Base-by-base conservation (phyloP, 768 basidiomycete species). In the Multifurca ochricompacta region DNA sequence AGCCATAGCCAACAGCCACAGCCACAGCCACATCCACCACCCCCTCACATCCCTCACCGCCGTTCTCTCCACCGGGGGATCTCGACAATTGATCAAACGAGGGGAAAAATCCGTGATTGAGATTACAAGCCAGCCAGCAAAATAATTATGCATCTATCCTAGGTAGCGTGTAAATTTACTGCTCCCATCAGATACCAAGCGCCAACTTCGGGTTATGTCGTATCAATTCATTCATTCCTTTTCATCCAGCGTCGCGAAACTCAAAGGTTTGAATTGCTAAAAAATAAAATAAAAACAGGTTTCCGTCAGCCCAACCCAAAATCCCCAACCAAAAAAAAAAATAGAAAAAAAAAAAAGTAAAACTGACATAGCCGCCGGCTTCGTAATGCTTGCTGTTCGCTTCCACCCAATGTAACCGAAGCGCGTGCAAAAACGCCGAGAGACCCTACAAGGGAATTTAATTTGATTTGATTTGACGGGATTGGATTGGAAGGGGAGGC, bases 401-500 rank as follows among this genome's bases (percentile, higher is more conserved):
- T 71, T 98, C 94, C 55, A 97, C 95, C 92, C 95, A 98, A 70
- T 97, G 95, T 62, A 97, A 77, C 65, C 95, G 84, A 59, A 98
- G 79, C 6, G 95, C 95, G 69, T 98, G 95, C 69, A 97, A 70
- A 75, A 98, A 97, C 34, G 95, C 95, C 64, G 88, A 91, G 31
- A 97, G 76, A 62, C 95, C 93, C 89, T 93, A 61, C 21, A 13
- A 19, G 21, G 36, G 31, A 43, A n/a, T n/a, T n/a, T n/a, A n/a
- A n/a, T n/a, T n/a, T n/a, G n/a, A n/a, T n/a, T n/a, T n/a, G n/a
- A n/a, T n/a, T 54, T 44, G n/a, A 40, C 19, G 28, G 25, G 25
- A 51, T 58, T 60, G 51, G 53, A 54, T 52, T 58, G 50, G n/a
- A n/a, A n/a, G n/a, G n/a, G n/a, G n/a, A n/a, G n/a, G n/a, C n/a